Evolutionary conservation across 176 grass and related monocot species (phyloP), one percentile per base, ranked within the genome.

Genomic region (Saccharum officinarum): DNA sequence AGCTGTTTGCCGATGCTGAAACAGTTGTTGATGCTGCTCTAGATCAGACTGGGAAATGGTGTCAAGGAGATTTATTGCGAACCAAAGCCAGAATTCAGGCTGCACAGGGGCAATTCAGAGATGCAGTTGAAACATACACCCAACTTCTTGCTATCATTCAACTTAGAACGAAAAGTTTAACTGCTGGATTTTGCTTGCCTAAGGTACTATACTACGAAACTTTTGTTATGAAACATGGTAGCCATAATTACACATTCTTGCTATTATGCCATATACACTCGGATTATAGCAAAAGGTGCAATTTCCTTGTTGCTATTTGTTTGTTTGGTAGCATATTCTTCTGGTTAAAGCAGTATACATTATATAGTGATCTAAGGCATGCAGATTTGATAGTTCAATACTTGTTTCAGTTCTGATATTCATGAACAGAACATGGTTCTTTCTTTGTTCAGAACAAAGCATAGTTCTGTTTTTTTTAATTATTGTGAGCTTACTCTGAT

Each of bases 1-100:
- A 99, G 81, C 65, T 86, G 69, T 97, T 91, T 88, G 45, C 85
- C 7, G 86, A 94, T 82, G 92, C 92, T 72, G 97, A 90, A 78
- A 90, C 80, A 65, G 85, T 89, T 81, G 69, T 99, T 49, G 88
- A 97, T 88, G 88, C 94, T 89, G 97, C 91, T 82, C 67, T 99
- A 63, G 94, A 88, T 88, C 86, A 97, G 80, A 89, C 87, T 84
- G 97, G 92, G 47, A 99, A 99, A 86, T 97, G 94, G 94, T 86
- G 77, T 82, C 88, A 92, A 69, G 90, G 90, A 78, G 84, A 90
- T 82, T 54, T 92, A 60, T 55, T 99, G 75, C 82, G 76, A 65
- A 92, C 84, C 54, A 99, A 94, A 94, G 94, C 97, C 18, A 99
- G 87, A 99, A 92, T 97, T 87, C 88, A 94, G 73, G 88, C 89